These are phyloP conservation scores for Fusarium cyanostomum DNA, from an alignment of 2,329 filamentous ascomycete species.

Conservation along the genomic window DNA sequence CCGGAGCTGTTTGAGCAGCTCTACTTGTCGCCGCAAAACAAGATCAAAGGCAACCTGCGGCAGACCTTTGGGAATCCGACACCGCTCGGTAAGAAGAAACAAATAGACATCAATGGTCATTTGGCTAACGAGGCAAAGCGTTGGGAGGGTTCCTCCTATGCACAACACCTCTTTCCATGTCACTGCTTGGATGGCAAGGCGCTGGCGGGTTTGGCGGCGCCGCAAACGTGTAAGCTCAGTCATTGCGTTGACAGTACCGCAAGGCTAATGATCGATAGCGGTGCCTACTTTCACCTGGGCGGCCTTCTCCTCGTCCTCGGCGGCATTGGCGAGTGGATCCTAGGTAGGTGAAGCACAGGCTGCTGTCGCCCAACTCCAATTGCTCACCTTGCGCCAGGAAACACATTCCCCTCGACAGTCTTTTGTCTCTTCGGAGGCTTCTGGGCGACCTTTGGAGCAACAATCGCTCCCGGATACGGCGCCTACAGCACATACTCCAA, in stretches of 20 bases:
- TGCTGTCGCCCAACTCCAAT: fast-evolving
- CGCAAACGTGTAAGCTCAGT: constrained; percentile 43
- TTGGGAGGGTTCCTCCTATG: constrained; percentile 46
- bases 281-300: constrained; percentile 56
- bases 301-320: constrained; percentile 57
- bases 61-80: constrained; percentile 64
- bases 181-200: constrained; percentile 44
- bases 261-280: constrained; percentile 24
- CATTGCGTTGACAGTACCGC: fast-evolving
- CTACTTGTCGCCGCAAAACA: constrained; percentile 59
- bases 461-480: constrained; percentile 58
- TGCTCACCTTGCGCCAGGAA: constrained; percentile 44
- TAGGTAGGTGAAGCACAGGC: constrained; percentile 44
- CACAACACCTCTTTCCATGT: constrained; percentile 45
- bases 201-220: constrained; percentile 44
- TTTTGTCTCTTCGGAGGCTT: constrained; percentile 60
- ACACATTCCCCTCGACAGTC: constrained; percentile 64
- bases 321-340: constrained; percentile 60
- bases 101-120: fast-evolving
- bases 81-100: constrained; percentile 48
- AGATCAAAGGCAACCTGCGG: constrained; percentile 56
- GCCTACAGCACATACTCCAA: constrained; percentile 53
- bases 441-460: constrained; percentile 60
- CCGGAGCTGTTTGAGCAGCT: constrained; percentile 64
- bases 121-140: constrained; percentile 12